Conservation (phyloP, 306 rosid species). For the Vachellia pachyceras region DNA sequence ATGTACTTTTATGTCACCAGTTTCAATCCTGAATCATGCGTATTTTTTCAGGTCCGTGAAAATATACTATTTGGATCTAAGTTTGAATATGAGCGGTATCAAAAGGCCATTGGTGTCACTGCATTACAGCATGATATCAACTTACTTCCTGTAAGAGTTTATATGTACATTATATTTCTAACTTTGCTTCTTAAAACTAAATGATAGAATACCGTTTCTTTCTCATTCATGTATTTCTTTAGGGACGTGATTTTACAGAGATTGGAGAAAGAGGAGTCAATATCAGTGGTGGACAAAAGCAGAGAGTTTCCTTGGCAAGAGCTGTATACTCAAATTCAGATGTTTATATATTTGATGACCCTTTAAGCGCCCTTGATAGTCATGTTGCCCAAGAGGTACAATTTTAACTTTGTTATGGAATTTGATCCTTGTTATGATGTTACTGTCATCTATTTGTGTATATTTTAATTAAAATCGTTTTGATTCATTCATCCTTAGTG, state of each 20-base stretch:
- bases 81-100: conserved; percentile 65
- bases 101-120: conserved; percentile 71
- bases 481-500: neutral
- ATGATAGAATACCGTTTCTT: neutral
- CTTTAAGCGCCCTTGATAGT: conserved; percentile 94
- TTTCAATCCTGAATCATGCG: conserved; percentile 30
- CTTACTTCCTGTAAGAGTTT: conserved; percentile 72
- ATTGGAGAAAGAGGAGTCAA: conserved; percentile 96
- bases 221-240: conserved; percentile 27
- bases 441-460: neutral
- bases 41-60: conserved; percentile 70
- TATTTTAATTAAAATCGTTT: neutral
- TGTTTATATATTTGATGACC: conserved; percentile 86
- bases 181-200: conserved; percentile 26
- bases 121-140: conserved; percentile 77
- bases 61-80: conserved; percentile 83
- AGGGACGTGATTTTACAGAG: conserved; percentile 89
- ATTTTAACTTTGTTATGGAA: conserved; percentile 22
- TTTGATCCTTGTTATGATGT: conserved; percentile 13
- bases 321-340: conserved; percentile 88
- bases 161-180: conserved; percentile 22
- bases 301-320: conserved; percentile 91
- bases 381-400: conserved; percentile 84
- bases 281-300: conserved; percentile 96
- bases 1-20: neutral